Base-by-base conservation (phyloP, 768 basidiomycete genomes). In the Russula lepida region DNA sequence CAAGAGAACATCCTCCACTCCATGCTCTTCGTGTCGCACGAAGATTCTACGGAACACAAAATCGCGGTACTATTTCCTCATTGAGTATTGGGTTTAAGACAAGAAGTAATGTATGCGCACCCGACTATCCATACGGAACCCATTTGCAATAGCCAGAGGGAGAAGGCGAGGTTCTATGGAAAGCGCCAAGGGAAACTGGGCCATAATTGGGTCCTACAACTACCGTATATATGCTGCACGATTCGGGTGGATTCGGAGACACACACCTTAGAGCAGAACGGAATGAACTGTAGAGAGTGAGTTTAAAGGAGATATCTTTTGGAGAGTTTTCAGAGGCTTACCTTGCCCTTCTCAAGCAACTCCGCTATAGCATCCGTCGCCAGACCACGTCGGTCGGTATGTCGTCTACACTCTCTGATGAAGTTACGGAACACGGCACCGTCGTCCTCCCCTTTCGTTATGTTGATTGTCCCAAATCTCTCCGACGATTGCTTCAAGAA, bases 31-130 rank as follows among this genome's bases (percentile, higher is more conserved):
- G 23, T 78, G 77, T 63, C 82, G 81, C 71, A 89, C 86, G 64
- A 90, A 90, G 82, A 90, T 89, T 71, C 89, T 89, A 50, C 89
- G 85, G 70, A 91, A 89, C n/a, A 91, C 84, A 67, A 89, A 91
- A 69, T 90, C 84, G 49, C 88, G 86, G 70, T 90, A 88, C 87
- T 90, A 54, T 47, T 28, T 5, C 25, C 23, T 21, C 12, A 44
- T 47, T 57, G 28, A 53, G 25, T 27, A 12, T 11, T 5, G 7
- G 32, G 3, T 19, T 4, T 4, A 32, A 4, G 41, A 49, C n/a
- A 19, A n/a, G 12, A 41, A 53, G 35, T 50, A 58, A 39, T 33
- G 54, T 51, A 30, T 44, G 64, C 71, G 58, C 72, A 84, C 88
- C 77, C 88, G 88, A 70, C 79, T 79, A 68, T 91, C 88, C 86